Evolutionary conservation across 768 basidiomycete species (phyloP).

Genomic region (Russula lepida): DNA sequence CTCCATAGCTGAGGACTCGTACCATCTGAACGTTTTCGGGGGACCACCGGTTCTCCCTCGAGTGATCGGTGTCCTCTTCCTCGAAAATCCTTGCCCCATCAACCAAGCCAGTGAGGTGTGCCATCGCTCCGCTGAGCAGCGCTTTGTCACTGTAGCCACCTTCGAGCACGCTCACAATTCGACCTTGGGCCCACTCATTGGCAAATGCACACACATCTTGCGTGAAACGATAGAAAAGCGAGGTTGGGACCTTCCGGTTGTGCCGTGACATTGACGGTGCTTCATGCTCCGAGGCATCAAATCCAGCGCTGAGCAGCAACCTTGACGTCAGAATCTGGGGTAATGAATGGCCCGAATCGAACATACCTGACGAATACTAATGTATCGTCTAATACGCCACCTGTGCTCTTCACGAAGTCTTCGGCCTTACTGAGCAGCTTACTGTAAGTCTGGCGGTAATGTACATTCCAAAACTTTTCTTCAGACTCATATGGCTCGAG

Average conservation of each 20-base stretch:
- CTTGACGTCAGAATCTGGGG: conserved; percentile 1
- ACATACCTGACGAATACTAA: conserved; percentile 79
- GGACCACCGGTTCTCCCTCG: conserved; percentile 27
- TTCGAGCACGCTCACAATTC: conserved; percentile 83
- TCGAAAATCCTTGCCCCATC: conserved; percentile 21
- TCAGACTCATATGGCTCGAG: conserved; percentile 64
- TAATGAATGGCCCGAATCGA: neutral
- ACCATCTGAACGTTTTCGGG: conserved; percentile 16
- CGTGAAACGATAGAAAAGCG: conserved; percentile 81
- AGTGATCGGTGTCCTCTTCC: neutral
- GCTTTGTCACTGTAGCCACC: conserved; percentile 94
- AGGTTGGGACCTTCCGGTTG: conserved; percentile 76
- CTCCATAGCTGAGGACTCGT: neutral
- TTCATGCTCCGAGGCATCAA: conserved; percentile 93
- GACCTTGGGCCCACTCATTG: conserved; percentile 53
- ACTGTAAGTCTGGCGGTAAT: conserved; percentile 62
- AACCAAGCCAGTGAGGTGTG: conserved; percentile 66
- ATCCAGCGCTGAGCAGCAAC: conserved; percentile 58
- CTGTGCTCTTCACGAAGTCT: conserved; percentile 61
- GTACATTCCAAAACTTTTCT: conserved; percentile 62
- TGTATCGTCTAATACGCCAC: conserved; percentile 56
- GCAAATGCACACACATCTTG: conserved; percentile 60
- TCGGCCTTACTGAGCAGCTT: conserved; percentile 56
- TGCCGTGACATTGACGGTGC: conserved; percentile 87
- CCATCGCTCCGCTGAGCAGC: conserved; percentile 73